Evolutionary conservation across 1,284 basidiomycete species (phyloP), one percentile per base, ranked within the genome.

Genomic region (Anthracocystis setariae): DNA sequence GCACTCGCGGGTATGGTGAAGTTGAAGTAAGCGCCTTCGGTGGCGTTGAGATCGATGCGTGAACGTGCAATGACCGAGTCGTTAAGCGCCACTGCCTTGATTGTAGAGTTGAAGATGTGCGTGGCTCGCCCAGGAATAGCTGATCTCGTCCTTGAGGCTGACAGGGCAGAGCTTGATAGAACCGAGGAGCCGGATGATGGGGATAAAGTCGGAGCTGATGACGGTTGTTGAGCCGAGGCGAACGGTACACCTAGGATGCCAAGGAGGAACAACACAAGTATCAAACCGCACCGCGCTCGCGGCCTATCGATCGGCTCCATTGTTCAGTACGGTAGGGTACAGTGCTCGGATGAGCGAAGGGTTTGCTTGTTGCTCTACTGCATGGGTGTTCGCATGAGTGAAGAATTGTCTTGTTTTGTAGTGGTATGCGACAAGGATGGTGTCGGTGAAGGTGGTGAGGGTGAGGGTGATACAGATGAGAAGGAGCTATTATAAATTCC

Each of bases 61-160:
- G 71, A 71, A 18, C 71, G 56, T 1, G 63, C 63, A 15, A 73
- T 63, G 50, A 75, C 52, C 5, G 73, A 79, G 39, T 79, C 77
- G 43, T 75, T 73, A 18, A 79, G 37, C 5, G 59, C 69, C 7
- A 72, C 60, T 18, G 56, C n/a, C 12, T 54, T 56, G 9, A 43
- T 38, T 12, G 63, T 67, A 2, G 69, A 40, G 25, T 65, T 60
- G 57, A 53, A 53, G 23, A 71, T 57, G 10, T 62, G 40, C 1
- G 68, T 71, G 7, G 58, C 64, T 57, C 64, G 57, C 15, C 58
- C 64, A 2, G 64, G 64, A 15, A 67, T 67, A 1, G 64, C 64
- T 39, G 64, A 61, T 46, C 64, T 46, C 25, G 62, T 58, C 1
- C 39, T 51, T 1, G 68, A 46, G 9, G 68, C 54, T 3, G 54